Conservation (phyloP, 805 yeast species). For the Cyberlindnera veronae region DNA sequence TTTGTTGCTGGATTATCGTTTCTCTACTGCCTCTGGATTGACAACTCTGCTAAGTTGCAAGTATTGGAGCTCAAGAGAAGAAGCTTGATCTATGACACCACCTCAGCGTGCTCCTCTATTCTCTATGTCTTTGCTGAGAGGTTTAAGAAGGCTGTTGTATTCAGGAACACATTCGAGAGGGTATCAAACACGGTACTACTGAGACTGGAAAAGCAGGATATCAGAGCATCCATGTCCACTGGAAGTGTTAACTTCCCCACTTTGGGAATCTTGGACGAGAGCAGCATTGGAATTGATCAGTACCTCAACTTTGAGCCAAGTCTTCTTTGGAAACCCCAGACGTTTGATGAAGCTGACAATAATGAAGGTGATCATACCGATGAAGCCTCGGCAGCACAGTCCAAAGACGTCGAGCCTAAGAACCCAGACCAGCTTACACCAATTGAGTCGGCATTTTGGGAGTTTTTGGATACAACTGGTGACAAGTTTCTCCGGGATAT, state of each 20-base stretch:
- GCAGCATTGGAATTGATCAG: constrained; percentile 20
- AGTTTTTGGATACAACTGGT: constrained; percentile 30
- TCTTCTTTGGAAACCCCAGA: not conserved
- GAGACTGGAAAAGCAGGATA: constrained; percentile 12
- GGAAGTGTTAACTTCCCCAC: not conserved
- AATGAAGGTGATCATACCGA: not conserved
- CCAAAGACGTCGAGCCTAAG: not conserved
- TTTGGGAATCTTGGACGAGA: constrained; percentile 8
- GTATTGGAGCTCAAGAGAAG: constrained; percentile 27
- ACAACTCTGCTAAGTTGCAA: constrained; percentile 15
- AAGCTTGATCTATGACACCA: constrained; percentile 29
- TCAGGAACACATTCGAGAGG: constrained; percentile 31
- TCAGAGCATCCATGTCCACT: not conserved
- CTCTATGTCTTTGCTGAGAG: constrained; percentile 30
- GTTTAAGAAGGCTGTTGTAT: constrained; percentile 26
- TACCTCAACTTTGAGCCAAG: constrained; percentile 12
- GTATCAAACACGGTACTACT: constrained; percentile 21
- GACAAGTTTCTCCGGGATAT: constrained; percentile 29
- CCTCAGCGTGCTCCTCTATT: constrained; percentile 29
- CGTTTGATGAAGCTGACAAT: not conserved
- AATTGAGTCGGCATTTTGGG: constrained; percentile 25
- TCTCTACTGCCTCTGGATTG: constrained; percentile 33
- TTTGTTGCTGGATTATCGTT: constrained; percentile 32
- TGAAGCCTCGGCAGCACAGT: not conserved
- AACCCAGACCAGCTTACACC: too few species aligned